These are phyloP conservation scores for Stagonosporopsis tanaceti DNA, from an alignment of 2,329 filamentous ascomycete species.

Conservation along the genomic window DNA sequence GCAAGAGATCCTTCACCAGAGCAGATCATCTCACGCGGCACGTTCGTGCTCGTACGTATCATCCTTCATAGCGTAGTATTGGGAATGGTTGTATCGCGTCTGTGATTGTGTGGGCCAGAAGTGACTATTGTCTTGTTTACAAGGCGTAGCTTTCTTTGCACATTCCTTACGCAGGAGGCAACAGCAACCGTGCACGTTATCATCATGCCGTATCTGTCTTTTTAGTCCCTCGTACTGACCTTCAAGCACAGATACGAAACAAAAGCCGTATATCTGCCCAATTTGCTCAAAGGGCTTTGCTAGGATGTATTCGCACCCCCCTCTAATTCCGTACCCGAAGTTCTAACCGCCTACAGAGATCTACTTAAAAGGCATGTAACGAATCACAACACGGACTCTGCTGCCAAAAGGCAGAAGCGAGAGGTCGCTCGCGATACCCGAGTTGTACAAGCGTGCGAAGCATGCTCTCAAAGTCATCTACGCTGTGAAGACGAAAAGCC, in stretches of 20 bases:
- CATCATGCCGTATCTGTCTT: not conserved
- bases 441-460: conserved; percentile 59
- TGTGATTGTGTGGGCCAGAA: not conserved
- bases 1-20: conserved; percentile 60
- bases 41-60: conserved; percentile 57
- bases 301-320: conserved; percentile 47
- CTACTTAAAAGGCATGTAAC: conserved; percentile 61
- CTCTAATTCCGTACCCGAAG: not conserved
- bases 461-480: conserved; percentile 61
- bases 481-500: conserved; percentile 64
- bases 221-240: conserved; percentile 17
- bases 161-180: not conserved
- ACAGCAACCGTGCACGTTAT: not conserved
- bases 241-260: conserved; percentile 45
- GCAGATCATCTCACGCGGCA: conserved; percentile 63
- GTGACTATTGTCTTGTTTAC: not conserved
- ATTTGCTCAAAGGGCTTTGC: conserved; percentile 58
- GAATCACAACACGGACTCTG: conserved; percentile 51
- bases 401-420: conserved; percentile 36
- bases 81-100: not conserved
- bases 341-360: conserved; percentile 46
- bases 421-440: conserved; percentile 38
- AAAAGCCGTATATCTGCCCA: conserved; percentile 57
- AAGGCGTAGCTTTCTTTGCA: not conserved
- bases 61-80: not conserved